phyloP scores from a whole-genome alignment of 139 green algal species.

The Eudorina sp. region DNA sequence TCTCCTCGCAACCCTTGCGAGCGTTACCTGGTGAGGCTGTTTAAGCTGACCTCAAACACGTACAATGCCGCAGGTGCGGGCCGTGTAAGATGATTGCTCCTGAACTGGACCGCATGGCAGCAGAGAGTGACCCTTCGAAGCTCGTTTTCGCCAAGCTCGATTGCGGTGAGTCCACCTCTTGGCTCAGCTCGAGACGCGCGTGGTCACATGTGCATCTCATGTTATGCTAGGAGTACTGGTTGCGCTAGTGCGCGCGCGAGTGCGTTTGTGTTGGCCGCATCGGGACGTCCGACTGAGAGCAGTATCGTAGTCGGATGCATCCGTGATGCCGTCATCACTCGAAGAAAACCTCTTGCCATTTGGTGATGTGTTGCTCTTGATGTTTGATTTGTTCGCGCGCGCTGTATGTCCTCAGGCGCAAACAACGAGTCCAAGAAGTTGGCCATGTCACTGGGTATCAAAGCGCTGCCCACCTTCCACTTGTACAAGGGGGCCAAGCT shows the following conservation, averaged over 20 bases:
- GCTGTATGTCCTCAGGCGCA: slow-evolving; percentile 10
- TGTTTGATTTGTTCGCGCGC: no score
- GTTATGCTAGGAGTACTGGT: no score
- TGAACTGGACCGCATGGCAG: slow-evolving; percentile 5
- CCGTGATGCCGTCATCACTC: no score
- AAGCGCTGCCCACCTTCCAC: slow-evolving; percentile 52
- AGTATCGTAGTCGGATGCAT: no score
- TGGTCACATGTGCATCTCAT: no score
- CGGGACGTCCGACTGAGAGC: no score
- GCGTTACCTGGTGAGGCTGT: not conserved
- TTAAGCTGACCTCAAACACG: not conserved
- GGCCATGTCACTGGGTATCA: slow-evolving; percentile 46
- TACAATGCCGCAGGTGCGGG: slow-evolving; percentile 28
- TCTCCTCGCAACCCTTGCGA: not conserved
- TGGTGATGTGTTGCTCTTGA: no score
- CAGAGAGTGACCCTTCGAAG: not conserved
- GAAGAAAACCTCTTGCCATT: no score
- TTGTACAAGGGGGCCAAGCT: slow-evolving; percentile 27
- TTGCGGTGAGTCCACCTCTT: slow-evolving; percentile 46
- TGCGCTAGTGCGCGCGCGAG: no score
- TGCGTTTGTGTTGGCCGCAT: no score
- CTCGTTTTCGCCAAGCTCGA: slow-evolving; percentile 36
- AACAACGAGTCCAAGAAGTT: slow-evolving; percentile 39
- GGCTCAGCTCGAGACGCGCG: no score
- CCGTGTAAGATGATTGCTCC: slow-evolving; percentile 50